Percentiles rank a stretch among this genome's conserved stretches.
phyloP scores from a whole-genome alignment of 805 yeast genomes.

The Yarrowia sp. region DNA sequence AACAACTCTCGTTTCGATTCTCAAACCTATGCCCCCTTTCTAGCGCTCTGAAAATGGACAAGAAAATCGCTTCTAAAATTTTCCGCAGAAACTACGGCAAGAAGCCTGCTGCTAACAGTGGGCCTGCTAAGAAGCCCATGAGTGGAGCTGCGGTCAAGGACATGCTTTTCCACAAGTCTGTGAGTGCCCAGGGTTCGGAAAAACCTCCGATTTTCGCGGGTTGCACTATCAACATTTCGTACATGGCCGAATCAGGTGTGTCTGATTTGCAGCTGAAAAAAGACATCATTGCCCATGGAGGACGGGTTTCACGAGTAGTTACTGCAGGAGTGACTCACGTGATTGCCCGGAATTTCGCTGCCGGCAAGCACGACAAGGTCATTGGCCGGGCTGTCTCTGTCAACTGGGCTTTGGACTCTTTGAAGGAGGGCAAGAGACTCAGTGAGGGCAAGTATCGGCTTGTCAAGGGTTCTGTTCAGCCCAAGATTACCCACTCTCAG shows the following conservation, averaged over 20 bases:
- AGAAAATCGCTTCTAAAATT: conserved; percentile 19
- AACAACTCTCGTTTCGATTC: background rate
- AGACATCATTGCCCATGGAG: conserved; percentile 34
- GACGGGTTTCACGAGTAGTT: conserved; percentile 7
- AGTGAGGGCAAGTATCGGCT: conserved; percentile 14
- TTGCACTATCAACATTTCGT: conserved; percentile 36
- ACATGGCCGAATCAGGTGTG: conserved; percentile 22
- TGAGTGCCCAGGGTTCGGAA: background rate
- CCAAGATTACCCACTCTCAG: background rate
- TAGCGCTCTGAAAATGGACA: conserved; percentile 14
- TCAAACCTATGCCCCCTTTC: background rate
- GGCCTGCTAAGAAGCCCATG: background rate
- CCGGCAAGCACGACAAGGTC: conserved; percentile 31
- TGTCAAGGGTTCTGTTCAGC: background rate
- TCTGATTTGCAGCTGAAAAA: conserved; percentile 36
- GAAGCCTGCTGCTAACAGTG: background rate
- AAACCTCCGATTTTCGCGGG: conserved; percentile 7
- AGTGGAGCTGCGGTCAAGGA: conserved; percentile 13
- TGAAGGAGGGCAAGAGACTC: conserved; percentile 18
- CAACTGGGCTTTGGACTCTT: conserved; percentile 26
- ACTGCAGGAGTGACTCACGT: conserved; percentile 32
- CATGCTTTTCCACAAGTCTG: conserved; percentile 5
- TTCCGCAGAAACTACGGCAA: background rate
- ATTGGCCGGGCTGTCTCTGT: conserved; percentile 6
- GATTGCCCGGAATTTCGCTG: conserved; percentile 31